Evolutionary conservation across 2,329 filamentous ascomycete species (phyloP).

Genomic region (Lachnellula arida): DNA sequence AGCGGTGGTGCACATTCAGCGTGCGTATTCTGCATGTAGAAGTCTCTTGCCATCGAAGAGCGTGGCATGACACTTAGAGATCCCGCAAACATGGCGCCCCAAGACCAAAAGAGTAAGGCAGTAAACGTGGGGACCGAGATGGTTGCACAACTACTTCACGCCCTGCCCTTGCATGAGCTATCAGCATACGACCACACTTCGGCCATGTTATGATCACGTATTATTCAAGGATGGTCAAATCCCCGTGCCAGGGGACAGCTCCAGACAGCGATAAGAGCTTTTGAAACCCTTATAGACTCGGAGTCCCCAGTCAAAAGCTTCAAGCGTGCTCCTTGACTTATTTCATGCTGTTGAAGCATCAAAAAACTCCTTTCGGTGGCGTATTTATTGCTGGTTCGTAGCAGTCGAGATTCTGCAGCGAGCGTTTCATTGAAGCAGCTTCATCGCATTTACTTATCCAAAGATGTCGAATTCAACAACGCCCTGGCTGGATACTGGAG

Average conservation of each 20-base stretch:
- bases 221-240: constrained; percentile 14
- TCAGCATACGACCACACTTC: neutral
- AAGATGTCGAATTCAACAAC: constrained; percentile 6
- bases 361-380: neutral
- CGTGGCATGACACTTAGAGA: neutral
- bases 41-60: neutral
- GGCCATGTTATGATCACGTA: constrained; percentile 11
- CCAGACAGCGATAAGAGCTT: constrained; percentile 14
- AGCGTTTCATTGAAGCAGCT: neutral
- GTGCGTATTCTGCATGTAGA: neutral
- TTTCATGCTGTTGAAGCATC: neutral
- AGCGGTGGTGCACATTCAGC: neutral
- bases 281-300: constrained; percentile 7
- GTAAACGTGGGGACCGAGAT: neutral
- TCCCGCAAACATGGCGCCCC: neutral
- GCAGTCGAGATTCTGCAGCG: neutral
- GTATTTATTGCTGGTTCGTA: neutral
- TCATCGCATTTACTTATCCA: neutral
- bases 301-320: neutral
- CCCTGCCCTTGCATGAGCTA: neutral
- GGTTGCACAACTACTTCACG: constrained; percentile 1
- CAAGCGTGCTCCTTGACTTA: neutral
- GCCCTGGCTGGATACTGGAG: constrained; percentile 39
- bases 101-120: neutral
- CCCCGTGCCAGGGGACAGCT: neutral